These are phyloP conservation scores for Scheffersomyces ergatensis DNA, from an alignment of 805 yeast genomes.

Conservation along the genomic window DNA sequence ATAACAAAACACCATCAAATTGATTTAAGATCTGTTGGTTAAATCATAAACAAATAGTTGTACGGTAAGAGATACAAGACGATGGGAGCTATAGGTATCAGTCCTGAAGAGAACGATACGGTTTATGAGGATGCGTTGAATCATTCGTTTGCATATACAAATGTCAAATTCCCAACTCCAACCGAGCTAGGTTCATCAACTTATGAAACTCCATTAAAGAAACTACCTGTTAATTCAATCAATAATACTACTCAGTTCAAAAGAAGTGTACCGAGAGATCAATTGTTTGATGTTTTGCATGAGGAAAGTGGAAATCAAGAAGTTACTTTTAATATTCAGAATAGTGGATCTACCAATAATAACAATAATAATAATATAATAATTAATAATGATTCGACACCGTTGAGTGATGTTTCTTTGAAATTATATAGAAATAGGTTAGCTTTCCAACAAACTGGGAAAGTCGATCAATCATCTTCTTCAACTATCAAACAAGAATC, in stretches of 20 bases:
- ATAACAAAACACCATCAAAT: no score
- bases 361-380: no score
- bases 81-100: no score
- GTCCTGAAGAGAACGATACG: neutral
- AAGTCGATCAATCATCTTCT: conserved; percentile 1
- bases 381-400: neutral
- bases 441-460: conserved; percentile 1
- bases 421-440: conserved; percentile 1
- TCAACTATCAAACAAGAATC: neutral
- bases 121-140: conserved; percentile 5
- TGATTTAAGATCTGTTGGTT: no score
- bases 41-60: no score
- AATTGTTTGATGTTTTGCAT: neutral
- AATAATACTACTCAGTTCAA: neutral
- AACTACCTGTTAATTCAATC: conserved; percentile 5
- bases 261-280: neutral
- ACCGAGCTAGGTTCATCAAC: neutral
- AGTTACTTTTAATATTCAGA: no score
- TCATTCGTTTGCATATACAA: neutral
- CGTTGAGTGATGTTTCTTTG: neutral
- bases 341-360: no score
- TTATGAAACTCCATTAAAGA: neutral
- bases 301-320: no score
- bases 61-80: no score
- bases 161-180: neutral